phyloP scores from a whole-genome alignment of 768 basidiomycete genomes.

The Hemileccinum impolitum region DNA sequence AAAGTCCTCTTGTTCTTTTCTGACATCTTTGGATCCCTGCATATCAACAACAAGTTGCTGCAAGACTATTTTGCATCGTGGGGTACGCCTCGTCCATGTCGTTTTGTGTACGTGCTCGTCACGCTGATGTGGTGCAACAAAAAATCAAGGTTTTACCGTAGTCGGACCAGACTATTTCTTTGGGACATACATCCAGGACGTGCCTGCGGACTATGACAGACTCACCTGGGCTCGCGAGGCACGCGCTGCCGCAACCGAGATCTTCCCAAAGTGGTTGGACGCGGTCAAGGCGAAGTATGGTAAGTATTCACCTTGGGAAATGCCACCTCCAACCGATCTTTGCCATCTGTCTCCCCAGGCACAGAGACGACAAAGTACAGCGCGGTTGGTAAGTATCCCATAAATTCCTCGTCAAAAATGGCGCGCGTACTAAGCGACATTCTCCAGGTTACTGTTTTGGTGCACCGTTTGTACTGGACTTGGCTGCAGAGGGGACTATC shows the following conservation, averaged over 20 bases:
- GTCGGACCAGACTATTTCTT: conserved; percentile 61
- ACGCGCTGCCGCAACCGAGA: conserved; percentile 32
- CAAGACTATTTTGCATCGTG: conserved; percentile 55
- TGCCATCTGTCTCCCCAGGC: conserved; percentile 11
- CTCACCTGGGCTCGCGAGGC: conserved; percentile 37
- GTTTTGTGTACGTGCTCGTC: not conserved
- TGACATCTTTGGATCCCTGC: conserved; percentile 55
- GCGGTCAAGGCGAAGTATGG: conserved; percentile 49
- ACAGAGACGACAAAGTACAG: conserved; percentile 36
- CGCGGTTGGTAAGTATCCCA: conserved; percentile 38
- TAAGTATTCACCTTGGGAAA: conserved; percentile 10
- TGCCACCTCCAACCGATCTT: too few species aligned
- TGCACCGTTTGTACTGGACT: conserved; percentile 45
- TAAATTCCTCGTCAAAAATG: not conserved
- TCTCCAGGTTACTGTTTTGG: conserved; percentile 54
- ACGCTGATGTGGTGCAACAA: not conserved
- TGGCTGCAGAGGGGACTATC: conserved; percentile 40
- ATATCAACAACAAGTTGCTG: conserved; percentile 40
- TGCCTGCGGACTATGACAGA: conserved; percentile 31
- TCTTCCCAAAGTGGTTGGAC: conserved; percentile 48
- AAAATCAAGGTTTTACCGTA: conserved; percentile 47
- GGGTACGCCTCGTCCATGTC: not conserved
- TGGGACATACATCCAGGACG: conserved; percentile 40
- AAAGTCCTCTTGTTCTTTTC: conserved; percentile 55
- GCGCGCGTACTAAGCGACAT: not conserved